Evolutionary conservation across 345 rosid genomes (phyloP).

Genomic region (Raphanus sativus): DNA sequence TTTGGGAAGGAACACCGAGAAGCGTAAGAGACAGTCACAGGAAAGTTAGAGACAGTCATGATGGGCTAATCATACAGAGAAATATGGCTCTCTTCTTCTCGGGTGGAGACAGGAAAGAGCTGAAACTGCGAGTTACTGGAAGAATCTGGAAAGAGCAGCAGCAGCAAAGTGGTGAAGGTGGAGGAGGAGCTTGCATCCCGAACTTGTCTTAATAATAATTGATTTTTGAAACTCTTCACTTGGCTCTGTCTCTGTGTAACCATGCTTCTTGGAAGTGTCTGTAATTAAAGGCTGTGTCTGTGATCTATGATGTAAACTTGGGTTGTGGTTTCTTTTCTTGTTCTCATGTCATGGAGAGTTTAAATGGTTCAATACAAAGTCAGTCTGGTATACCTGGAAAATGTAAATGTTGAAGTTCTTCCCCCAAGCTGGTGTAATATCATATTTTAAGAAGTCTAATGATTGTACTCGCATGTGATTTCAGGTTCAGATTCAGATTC

Average conservation of each 20-base stretch:
- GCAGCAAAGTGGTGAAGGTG: constrained; percentile 78
- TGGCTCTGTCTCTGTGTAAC: constrained; percentile 18
- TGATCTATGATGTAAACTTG: constrained; percentile 19
- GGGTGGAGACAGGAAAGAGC: constrained; percentile 91
- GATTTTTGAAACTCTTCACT: constrained; percentile 16
- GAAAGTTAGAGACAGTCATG: constrained; percentile 91
- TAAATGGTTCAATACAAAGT: constrained; percentile 10
- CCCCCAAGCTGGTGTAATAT: neutral
- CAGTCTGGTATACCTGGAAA: constrained; percentile 17
- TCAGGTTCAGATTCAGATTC: neutral
- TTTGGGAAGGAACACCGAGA: constrained; percentile 88
- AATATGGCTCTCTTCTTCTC: constrained; percentile 97
- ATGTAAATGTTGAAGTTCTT: constrained; percentile 26
- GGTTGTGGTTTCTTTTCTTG: neutral
- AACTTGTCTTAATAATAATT: constrained; percentile 52
- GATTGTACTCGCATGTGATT: neutral
- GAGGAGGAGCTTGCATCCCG: constrained; percentile 86
- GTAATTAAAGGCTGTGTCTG: constrained; percentile 32
- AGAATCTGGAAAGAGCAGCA: constrained; percentile 96
- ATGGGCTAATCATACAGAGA: constrained; percentile 81
- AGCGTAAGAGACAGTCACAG: constrained; percentile 91
- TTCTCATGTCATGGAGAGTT: constrained; percentile 24
- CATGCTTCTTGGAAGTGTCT: constrained; percentile 23
- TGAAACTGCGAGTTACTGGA: constrained; percentile 88
- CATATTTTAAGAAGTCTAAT: neutral